phyloP scores from a whole-genome alignment of 305 asterid species.

The Plantago lanceolata region DNA sequence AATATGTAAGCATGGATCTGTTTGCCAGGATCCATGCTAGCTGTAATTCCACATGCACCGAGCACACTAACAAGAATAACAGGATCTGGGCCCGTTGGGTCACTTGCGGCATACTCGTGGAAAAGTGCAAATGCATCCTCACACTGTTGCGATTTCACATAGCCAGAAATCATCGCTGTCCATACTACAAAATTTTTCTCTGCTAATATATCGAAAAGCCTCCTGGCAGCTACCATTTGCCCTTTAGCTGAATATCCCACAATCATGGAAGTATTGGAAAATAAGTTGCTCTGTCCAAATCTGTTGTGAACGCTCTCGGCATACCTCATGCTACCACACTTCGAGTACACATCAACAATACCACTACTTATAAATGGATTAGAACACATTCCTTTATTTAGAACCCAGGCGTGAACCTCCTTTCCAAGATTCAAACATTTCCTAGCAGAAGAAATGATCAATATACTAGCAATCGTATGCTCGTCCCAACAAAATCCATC shows the following conservation, averaged over 20 bases:
- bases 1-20: constrained; percentile 63
- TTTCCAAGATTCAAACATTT: constrained; percentile 61
- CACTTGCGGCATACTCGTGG: constrained; percentile 38
- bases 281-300: constrained; percentile 37
- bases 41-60: constrained; percentile 53
- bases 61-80: constrained; percentile 60
- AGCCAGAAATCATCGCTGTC: constrained; percentile 75
- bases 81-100: constrained; percentile 37
- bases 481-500: constrained; percentile 53
- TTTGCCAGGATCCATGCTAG: constrained; percentile 59
- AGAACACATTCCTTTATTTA: constrained; percentile 45
- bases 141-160: constrained; percentile 46
- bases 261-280: constrained; percentile 59
- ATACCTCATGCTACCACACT: constrained; percentile 54
- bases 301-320: constrained; percentile 46
- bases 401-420: constrained; percentile 65
- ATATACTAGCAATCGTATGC: constrained; percentile 58
- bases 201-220: constrained; percentile 50
- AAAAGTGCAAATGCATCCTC: constrained; percentile 67
- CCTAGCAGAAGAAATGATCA: constrained; percentile 57
- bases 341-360: constrained; percentile 61
- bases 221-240: constrained; percentile 54
- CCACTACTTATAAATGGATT: constrained; percentile 70
- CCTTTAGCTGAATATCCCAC: constrained; percentile 64
- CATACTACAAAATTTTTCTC: constrained; percentile 61